Evolutionary conservation across 2,329 filamentous ascomycete genomes (phyloP).

Genomic region (Beauveria bassiana): DNA sequence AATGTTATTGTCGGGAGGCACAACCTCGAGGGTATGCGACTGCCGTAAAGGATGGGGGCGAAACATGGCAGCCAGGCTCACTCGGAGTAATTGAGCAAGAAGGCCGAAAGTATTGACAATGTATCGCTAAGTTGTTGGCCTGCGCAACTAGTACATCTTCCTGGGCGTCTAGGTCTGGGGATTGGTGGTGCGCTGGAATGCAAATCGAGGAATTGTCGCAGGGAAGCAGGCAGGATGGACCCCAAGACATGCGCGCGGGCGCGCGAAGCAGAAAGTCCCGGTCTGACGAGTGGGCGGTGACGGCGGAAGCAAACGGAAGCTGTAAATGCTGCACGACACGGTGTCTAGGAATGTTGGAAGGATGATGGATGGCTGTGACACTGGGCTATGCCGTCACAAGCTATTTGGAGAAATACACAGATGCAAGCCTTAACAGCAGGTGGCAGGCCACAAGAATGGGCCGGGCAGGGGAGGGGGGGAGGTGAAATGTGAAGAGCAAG

Average conservation of each 20-base stretch:
- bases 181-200: constrained; percentile 10
- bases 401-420: constrained; percentile 10
- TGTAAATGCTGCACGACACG: constrained; percentile 5
- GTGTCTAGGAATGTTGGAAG: constrained; percentile 5
- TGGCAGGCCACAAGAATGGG: constrained; percentile 10
- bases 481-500: constrained; percentile 9
- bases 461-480: constrained; percentile 14
- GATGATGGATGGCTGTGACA: constrained; percentile 10
- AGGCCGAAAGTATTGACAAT: constrained; percentile 35
- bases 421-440: not conserved
- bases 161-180: not conserved
- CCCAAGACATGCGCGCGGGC: constrained; percentile 13
- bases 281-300: not conserved
- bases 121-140: constrained; percentile 12
- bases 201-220: constrained; percentile 4
- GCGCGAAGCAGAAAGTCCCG: not conserved
- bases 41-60: constrained; percentile 51
- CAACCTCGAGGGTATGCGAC: constrained; percentile 42
- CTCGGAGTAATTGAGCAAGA: not conserved
- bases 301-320: not conserved
- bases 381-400: constrained; percentile 19
- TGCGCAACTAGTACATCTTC: constrained; percentile 12
- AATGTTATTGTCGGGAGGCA: constrained; percentile 31
- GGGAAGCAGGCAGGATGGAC: constrained; percentile 2
- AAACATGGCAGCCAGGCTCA: constrained; percentile 23